These are phyloP conservation scores for Tricladium varicosporioides DNA, from an alignment of 2,329 filamentous ascomycete species.

Conservation along the genomic window DNA sequence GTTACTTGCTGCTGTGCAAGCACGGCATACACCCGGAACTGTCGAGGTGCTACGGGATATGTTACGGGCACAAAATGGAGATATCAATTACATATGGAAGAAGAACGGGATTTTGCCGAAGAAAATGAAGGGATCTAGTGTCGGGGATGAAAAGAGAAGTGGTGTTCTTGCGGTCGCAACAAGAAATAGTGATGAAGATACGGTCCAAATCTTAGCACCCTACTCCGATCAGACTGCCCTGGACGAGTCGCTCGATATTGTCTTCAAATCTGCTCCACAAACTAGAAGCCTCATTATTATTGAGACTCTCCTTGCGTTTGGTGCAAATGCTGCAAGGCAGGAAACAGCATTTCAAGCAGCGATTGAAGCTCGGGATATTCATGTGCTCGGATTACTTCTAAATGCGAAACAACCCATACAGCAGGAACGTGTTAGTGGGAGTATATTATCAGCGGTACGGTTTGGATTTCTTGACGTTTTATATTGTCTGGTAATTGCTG, in stretches of 20 bases:
- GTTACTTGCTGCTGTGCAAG: background rate
- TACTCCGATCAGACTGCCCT: conserved; percentile 4
- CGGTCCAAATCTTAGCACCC: conserved; percentile 1
- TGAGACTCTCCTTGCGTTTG: conserved; percentile 4
- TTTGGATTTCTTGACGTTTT: conserved; percentile 6
- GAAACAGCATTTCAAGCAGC: conserved; percentile 1
- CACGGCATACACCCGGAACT: background rate
- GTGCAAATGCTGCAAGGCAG: conserved; percentile 3
- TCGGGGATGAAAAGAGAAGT: background rate
- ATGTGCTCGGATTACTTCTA: conserved; percentile 3
- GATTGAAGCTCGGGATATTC: background rate
- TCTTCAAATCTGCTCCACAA: background rate
- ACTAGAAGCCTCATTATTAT: background rate
- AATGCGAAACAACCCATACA: conserved; percentile 2
- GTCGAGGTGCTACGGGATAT: background rate
- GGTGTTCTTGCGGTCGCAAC: conserved; percentile 1
- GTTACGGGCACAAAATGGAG: background rate
- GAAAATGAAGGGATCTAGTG: background rate
- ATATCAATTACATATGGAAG: conserved; percentile 2
- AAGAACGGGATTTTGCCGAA: conserved; percentile 10
- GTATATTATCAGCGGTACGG: background rate
- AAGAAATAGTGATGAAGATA: conserved; percentile 6
- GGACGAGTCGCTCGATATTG: conserved; percentile 2
- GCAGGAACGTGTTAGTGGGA: background rate
- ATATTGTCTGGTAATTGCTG: conserved; percentile 3